Percentiles rank a stretch among this genome's conserved stretches.
Evolutionary conservation across 2,329 filamentous ascomycete genomes (phyloP).

Genomic region (Cadophora sp.): DNA sequence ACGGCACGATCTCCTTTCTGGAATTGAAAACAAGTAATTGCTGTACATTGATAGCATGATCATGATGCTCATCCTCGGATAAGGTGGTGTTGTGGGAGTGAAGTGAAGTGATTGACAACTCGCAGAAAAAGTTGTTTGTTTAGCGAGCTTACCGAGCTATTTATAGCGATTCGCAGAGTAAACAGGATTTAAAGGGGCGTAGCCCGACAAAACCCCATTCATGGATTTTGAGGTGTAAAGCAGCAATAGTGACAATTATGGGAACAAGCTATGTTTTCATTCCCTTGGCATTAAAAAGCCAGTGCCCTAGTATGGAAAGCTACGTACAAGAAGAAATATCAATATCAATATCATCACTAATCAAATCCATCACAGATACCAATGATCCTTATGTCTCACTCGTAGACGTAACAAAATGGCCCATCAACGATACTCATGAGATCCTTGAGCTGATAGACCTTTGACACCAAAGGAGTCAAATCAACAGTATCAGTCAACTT

Average conservation of each 20-base stretch:
- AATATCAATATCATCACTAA: not conserved
- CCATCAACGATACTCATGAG: slow-evolving; percentile 25
- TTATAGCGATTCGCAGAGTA: no score
- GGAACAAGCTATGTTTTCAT: no score
- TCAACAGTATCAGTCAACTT: slow-evolving; percentile 50
- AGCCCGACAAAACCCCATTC: no score
- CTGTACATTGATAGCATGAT: not conserved
- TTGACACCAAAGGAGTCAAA: slow-evolving; percentile 27
- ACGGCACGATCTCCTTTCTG: not conserved
- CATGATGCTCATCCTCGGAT: not conserved
- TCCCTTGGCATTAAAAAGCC: no score
- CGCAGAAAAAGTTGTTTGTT: not conserved
- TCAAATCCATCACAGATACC: not conserved
- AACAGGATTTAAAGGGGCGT: no score
- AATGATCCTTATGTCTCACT: not conserved
- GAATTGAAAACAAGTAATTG: not conserved
- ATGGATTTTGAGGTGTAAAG: no score
- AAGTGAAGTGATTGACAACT: not conserved
- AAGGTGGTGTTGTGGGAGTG: not conserved
- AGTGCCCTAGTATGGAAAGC: not conserved
- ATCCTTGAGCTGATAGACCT: slow-evolving; percentile 21
- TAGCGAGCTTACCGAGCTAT: no score
- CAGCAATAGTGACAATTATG: no score
- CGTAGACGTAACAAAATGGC: slow-evolving; percentile 29
- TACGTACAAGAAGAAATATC: slow-evolving; percentile 12